These are phyloP conservation scores for Sclerospora graminicola DNA, from an alignment of 352 stramenopile species.

Conservation along the genomic window DNA sequence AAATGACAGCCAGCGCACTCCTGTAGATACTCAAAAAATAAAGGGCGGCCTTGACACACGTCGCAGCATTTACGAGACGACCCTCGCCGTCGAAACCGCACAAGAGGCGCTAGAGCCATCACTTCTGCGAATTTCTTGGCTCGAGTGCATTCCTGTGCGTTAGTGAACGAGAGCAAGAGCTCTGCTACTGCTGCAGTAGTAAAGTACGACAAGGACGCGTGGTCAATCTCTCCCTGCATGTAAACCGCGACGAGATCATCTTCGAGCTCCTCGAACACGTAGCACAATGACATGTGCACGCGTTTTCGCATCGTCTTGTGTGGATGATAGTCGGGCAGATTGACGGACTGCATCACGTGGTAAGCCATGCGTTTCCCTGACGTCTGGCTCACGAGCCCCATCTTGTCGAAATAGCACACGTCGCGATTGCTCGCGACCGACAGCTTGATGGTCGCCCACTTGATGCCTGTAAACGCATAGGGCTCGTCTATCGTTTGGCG, in stretches of 20 bases:
- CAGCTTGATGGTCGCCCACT: constrained; percentile 26
- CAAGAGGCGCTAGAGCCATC: constrained; percentile 8
- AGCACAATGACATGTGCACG: constrained; percentile 20
- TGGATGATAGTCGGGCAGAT: constrained; percentile 20
- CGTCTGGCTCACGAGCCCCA: constrained; percentile 24
- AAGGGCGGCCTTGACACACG: constrained; percentile 19
- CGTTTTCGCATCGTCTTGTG: constrained; percentile 20
- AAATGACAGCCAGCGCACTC: constrained; percentile 21
- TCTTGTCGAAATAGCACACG: constrained; percentile 40
- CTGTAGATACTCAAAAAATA: constrained; percentile 20
- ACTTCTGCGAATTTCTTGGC: constrained; percentile 26
- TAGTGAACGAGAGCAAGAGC: constrained; percentile 16
- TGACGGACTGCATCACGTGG: constrained; percentile 33
- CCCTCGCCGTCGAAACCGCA: constrained; percentile 5
- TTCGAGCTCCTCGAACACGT: constrained; percentile 30
- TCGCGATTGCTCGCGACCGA: constrained; percentile 30
- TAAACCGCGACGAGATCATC: constrained; percentile 22
- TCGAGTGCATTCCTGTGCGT: constrained; percentile 19
- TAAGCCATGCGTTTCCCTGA: constrained; percentile 28
- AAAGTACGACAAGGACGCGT: constrained; percentile 17
- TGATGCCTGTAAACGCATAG: constrained; percentile 34
- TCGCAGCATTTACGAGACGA: constrained; percentile 16
- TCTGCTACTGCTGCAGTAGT: constrained; percentile 16
- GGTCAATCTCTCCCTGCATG: constrained; percentile 24
- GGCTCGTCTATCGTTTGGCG: constrained; percentile 19